Evolutionary conservation across 495 filamentous ascomycete species (phyloP).

Genomic region (Cercophora newfieldiana): DNA sequence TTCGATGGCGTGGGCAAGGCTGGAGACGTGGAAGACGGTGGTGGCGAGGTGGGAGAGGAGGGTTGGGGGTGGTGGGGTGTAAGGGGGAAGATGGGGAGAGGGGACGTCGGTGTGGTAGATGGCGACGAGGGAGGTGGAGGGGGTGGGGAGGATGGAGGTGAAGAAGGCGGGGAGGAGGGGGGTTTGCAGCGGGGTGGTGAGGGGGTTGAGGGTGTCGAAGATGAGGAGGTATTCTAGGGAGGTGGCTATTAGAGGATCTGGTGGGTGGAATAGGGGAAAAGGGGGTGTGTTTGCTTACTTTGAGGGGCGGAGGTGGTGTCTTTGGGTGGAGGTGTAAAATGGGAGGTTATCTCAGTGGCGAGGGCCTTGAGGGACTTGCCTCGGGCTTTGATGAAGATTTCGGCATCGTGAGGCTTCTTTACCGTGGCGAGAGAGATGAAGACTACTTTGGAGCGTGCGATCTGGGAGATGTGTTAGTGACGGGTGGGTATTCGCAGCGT

Average conservation of each 20-base stretch:
- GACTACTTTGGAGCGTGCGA: conserved; percentile 59
- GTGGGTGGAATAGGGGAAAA: conserved; percentile 19
- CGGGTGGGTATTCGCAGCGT: not conserved
- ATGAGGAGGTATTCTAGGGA: conserved; percentile 56
- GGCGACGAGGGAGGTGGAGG: conserved; percentile 55
- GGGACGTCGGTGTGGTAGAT: conserved; percentile 70
- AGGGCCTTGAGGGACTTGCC: conserved; percentile 56
- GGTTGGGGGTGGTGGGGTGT: conserved; percentile 70
- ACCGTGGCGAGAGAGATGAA: conserved; percentile 77
- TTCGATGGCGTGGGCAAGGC: conserved; percentile 68
- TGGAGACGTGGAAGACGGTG: conserved; percentile 47
- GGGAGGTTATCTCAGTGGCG: conserved; percentile 55
- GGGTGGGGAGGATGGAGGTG: conserved; percentile 54
- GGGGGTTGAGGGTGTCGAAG: conserved; percentile 61
- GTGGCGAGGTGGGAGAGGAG: conserved; percentile 52
- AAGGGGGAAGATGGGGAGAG: conserved; percentile 30
- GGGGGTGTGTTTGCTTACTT: conserved; percentile 41
- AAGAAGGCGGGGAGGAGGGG: conserved; percentile 54
- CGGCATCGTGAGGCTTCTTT: conserved; percentile 53
- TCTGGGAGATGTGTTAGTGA: conserved; percentile 31
- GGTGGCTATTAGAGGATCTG: conserved; percentile 36
- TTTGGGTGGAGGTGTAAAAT: conserved; percentile 47
- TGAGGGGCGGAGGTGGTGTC: conserved; percentile 32
- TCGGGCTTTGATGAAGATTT: conserved; percentile 63
- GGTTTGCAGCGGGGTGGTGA: conserved; percentile 37